phyloP scores from a whole-genome alignment of 345 rosid genomes.

The Dimocarpus longan region DNA sequence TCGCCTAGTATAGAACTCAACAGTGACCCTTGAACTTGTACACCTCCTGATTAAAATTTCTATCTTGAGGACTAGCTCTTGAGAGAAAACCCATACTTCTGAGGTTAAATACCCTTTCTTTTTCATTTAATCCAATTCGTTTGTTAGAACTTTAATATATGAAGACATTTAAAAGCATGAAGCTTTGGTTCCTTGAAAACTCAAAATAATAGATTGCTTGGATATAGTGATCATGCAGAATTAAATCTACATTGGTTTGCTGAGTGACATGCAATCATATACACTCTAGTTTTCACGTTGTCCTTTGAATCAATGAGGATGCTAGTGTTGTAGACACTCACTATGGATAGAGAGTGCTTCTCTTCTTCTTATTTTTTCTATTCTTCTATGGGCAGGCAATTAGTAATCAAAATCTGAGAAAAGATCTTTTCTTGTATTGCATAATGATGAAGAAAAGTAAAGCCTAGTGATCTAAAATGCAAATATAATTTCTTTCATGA shows the following conservation, averaged over 20 bases:
- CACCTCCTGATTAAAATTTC: not conserved
- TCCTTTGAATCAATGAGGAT: not conserved
- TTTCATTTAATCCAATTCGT: not conserved
- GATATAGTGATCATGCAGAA: not conserved
- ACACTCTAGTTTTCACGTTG: not conserved
- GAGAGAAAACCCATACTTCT: not conserved
- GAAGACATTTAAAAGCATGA: not conserved
- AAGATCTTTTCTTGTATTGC: not conserved
- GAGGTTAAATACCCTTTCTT: not conserved
- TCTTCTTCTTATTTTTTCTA: not conserved
- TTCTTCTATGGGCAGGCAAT: not conserved
- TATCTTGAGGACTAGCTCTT: not conserved
- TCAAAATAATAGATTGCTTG: not conserved
- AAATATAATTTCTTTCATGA: not conserved
- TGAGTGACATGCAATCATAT: not conserved
- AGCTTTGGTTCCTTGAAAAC: not conserved
- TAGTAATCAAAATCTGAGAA: not conserved
- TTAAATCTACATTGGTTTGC: not conserved
- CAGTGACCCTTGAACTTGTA: not conserved
- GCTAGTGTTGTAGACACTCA: not conserved
- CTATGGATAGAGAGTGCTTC: not conserved
- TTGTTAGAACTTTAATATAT: not conserved
- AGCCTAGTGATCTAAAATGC: not conserved
- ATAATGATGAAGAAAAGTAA: not conserved
- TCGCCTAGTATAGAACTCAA: not conserved